phyloP scores from a whole-genome alignment of 2,329 filamentous ascomycete genomes.

The Botrytis deweyae region DNA sequence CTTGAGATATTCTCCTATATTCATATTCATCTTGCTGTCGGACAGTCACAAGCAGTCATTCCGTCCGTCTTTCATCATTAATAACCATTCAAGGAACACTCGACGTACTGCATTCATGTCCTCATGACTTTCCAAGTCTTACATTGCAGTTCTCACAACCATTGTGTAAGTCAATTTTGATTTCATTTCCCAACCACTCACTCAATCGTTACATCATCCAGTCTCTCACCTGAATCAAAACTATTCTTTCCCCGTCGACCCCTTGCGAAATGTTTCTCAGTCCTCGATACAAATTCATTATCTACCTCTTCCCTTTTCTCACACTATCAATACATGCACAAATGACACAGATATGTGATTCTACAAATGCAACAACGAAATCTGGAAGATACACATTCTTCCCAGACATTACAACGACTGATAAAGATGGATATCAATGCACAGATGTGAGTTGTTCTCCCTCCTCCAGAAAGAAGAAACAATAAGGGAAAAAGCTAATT shows the following conservation, averaged over 20 bases:
- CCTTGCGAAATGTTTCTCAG: constrained; percentile 6
- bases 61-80: not conserved
- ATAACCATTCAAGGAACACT: not conserved
- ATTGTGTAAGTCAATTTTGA: not conserved
- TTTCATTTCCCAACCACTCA: not conserved
- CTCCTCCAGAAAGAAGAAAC: not conserved
- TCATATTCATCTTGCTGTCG: not conserved
- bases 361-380: not conserved
- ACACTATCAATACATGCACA: constrained; percentile 4
- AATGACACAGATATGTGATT: constrained; percentile 5
- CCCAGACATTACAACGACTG: not conserved
- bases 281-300: not conserved
- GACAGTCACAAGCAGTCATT: not conserved
- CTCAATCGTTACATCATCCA: not conserved
- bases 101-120: not conserved
- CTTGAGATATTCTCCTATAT: no score
- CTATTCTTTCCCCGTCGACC: not conserved
- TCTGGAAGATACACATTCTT: constrained; percentile 19
- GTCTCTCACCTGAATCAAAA: not conserved
- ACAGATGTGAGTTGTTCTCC: not conserved
- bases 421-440: constrained; percentile 5
- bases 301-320: not conserved
- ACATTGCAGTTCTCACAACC: not conserved
- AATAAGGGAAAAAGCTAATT: not conserved
- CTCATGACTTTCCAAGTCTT: constrained; percentile 10